phyloP scores from a whole-genome alignment of 345 rosid species.

The Mangifera indica region DNA sequence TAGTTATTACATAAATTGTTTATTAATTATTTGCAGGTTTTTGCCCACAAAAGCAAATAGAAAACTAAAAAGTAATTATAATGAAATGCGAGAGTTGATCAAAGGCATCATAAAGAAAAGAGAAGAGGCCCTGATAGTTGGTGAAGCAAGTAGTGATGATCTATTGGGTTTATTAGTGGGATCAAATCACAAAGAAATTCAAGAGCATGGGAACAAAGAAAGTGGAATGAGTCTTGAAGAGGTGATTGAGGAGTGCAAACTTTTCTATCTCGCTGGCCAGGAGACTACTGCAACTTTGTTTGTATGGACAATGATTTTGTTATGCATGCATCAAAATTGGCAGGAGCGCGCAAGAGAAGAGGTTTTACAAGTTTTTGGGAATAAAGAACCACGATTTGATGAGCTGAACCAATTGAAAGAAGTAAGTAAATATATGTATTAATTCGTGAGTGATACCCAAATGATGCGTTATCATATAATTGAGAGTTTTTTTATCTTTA shows the following conservation, averaged over 20 bases:
- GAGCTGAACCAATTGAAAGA: conserved; percentile 34
- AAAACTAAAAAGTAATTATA: conserved; percentile 37
- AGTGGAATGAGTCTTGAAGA: conserved; percentile 40
- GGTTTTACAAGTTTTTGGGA: conserved; percentile 35
- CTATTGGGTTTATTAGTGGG: conserved; percentile 45
- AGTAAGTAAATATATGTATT: too few species aligned
- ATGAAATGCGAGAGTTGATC: conserved; percentile 29
- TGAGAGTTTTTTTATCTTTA: too few species aligned
- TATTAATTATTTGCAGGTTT: conserved; percentile 36
- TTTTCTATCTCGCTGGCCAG: conserved; percentile 70
- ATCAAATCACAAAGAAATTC: conserved; percentile 38
- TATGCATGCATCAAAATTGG: conserved; percentile 37
- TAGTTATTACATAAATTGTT: too few species aligned
- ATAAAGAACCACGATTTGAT: conserved; percentile 37
- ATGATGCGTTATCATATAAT: too few species aligned
- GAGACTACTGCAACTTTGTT: conserved; percentile 50
- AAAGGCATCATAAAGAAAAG: conserved; percentile 34
- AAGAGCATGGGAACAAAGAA: conserved; percentile 18
- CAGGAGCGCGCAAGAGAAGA: conserved; percentile 43
- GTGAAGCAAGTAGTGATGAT: conserved; percentile 35
- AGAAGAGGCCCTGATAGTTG: conserved; percentile 33
- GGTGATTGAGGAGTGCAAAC: conserved; percentile 61
- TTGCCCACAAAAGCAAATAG: conserved; percentile 42
- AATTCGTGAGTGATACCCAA: too few species aligned
- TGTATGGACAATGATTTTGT: conserved; percentile 51